These are phyloP conservation scores for Pythium aristosporum DNA, from an alignment of 352 stramenopile genomes.

Conservation along the genomic window DNA sequence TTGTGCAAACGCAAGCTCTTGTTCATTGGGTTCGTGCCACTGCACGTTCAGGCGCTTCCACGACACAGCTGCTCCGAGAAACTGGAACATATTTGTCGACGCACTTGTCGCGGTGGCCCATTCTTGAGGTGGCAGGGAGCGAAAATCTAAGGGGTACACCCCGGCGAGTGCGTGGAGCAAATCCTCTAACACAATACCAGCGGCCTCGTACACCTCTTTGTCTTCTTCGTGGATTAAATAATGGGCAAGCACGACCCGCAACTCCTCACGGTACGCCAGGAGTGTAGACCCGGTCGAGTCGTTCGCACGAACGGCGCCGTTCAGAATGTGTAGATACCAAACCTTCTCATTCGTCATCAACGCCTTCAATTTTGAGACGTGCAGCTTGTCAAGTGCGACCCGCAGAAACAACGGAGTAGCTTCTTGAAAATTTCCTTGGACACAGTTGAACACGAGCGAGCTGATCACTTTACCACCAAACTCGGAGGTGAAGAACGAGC, in stretches of 20 bases:
- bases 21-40: conserved; percentile 66
- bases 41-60: conserved; percentile 48
- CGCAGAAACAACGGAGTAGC: conserved; percentile 42
- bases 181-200: conserved; percentile 41
- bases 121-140: conserved; percentile 47
- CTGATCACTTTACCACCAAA: conserved; percentile 66
- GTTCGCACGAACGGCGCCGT: conserved; percentile 51
- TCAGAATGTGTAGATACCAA: conserved; percentile 59
- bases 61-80: conserved; percentile 46
- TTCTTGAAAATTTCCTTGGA: conserved; percentile 43
- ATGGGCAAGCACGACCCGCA: conserved; percentile 44
- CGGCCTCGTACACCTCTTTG: conserved; percentile 60
- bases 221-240: conserved; percentile 47
- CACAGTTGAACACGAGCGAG: conserved; percentile 47
- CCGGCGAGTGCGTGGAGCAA: conserved; percentile 43
- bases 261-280: conserved; percentile 35
- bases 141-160: conserved; percentile 63
- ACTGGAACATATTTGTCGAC: conserved; percentile 56
- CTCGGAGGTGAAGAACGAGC: conserved; percentile 56
- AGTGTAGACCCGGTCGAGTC: conserved; percentile 30
- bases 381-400: conserved; percentile 51
- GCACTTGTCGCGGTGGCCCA: conserved; percentile 42
- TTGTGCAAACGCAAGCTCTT: conserved; percentile 53
- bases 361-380: conserved; percentile 29
- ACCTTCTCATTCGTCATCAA: conserved; percentile 68